These are phyloP conservation scores for Vigna unguiculata DNA, from an alignment of 306 rosid genomes.

Conservation along the genomic window DNA sequence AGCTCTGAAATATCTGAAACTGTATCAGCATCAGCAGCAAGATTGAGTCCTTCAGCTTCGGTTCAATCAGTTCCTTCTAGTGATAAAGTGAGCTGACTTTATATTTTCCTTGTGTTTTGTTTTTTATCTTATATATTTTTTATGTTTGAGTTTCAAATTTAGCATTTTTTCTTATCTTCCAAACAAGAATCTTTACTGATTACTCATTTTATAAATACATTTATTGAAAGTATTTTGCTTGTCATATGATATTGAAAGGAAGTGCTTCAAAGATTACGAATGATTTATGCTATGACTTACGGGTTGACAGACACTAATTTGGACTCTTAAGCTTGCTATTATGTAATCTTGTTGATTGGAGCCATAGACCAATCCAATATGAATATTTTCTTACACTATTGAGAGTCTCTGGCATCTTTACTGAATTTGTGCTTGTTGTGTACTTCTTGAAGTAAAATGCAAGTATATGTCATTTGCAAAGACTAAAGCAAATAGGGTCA, in stretches of 20 bases:
- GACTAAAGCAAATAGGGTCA: background rate
- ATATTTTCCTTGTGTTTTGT: conserved; percentile 17
- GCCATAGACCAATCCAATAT: background rate
- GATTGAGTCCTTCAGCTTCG: conserved; percentile 55
- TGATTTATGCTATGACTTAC: background rate
- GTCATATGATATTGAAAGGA: background rate
- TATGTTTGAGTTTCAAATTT: conserved; percentile 4
- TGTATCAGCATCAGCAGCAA: conserved; percentile 57
- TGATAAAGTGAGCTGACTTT: conserved; percentile 60
- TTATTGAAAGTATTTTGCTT: background rate
- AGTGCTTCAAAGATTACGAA: background rate
- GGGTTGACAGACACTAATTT: background rate
- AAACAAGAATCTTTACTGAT: background rate
- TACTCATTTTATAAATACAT: background rate
- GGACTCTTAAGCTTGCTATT: conserved; percentile 2
- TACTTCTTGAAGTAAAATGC: conserved; percentile 1
- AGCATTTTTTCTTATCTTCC: background rate
- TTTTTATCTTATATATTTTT: background rate
- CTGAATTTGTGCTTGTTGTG: conserved; percentile 6
- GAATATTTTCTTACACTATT: background rate
- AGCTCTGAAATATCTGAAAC: conserved; percentile 56
- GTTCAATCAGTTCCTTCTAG: conserved; percentile 50
- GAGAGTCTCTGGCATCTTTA: background rate
- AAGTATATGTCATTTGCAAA: background rate
- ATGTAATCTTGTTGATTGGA: background rate